Percentiles rank a stretch among this genome's conserved stretches.
phyloP scores from a whole-genome alignment of 2,329 filamentous ascomycete species.

The Claviceps fusiformis region DNA sequence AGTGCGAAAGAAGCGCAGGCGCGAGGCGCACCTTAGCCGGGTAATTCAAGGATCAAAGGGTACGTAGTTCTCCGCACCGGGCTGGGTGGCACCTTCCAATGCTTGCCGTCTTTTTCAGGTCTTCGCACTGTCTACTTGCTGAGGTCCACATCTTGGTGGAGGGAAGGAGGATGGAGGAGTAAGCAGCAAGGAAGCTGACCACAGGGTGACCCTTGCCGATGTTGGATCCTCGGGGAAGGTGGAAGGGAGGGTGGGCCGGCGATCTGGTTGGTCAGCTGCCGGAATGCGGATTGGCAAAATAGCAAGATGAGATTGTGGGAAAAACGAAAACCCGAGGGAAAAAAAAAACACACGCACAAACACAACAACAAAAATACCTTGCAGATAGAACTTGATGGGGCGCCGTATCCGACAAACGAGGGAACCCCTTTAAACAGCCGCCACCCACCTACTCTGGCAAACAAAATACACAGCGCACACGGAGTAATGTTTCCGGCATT shows the following conservation, averaged over 20 bases:
- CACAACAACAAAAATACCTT: neutral
- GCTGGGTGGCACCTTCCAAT: no score
- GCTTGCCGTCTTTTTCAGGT: no score
- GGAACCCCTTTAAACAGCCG: neutral
- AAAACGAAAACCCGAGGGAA: neutral
- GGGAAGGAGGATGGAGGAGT: neutral
- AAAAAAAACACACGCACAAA: no score
- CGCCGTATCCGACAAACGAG: neutral
- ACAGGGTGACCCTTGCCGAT: neutral
- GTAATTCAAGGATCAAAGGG: neutral
- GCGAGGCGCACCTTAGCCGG: neutral
- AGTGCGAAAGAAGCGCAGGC: neutral
- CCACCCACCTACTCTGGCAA: neutral
- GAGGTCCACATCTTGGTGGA: neutral
- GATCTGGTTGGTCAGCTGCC: neutral
- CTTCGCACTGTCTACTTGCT: no score
- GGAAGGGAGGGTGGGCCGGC: neutral
- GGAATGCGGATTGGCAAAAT: neutral
- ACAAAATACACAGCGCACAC: neutral
- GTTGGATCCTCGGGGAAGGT: neutral
- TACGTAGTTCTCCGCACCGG: neutral
- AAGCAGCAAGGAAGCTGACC: neutral
- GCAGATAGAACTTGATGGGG: no score
- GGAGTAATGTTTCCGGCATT: no score
- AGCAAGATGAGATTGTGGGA: neutral